Evolutionary conservation across 2,329 filamentous ascomycete species (phyloP).

Genomic region (Trichothecium roseum): DNA sequence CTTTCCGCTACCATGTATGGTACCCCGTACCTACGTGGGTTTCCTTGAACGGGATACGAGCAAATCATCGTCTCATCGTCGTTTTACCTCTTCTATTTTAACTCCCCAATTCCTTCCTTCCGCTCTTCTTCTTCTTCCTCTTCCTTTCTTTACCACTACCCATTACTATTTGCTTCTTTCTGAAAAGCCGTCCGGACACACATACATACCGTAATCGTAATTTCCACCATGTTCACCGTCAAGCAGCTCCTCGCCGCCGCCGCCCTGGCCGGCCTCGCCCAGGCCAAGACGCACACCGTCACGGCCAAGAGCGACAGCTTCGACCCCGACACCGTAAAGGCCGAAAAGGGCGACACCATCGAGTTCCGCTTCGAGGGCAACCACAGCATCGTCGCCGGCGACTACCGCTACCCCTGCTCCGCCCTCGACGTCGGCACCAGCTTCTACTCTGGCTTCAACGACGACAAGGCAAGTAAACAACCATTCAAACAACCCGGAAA

Average conservation of each 20-base stretch:
- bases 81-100: too few species aligned
- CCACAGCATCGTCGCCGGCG: constrained; percentile 26
- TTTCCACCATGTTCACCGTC: constrained; percentile 16
- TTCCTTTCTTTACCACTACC: too few species aligned
- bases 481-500: constrained; percentile 1
- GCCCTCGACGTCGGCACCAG: constrained; percentile 19
- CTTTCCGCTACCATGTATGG: too few species aligned
- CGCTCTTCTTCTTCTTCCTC: too few species aligned
- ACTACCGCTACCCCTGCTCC: constrained; percentile 23
- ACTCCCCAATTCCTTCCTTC: too few species aligned
- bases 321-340: constrained; percentile 19
- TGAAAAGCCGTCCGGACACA: too few species aligned
- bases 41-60: too few species aligned
- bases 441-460: constrained; percentile 25
- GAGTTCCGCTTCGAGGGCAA: constrained; percentile 27
- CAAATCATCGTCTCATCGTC: too few species aligned
- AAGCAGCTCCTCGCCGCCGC: constrained; percentile 13
- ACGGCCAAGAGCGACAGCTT: constrained; percentile 22
- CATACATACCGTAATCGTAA: not conserved
- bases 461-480: constrained; percentile 21
- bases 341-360: constrained; percentile 21
- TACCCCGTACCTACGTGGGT: too few species aligned
- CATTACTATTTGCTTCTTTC: too few species aligned
- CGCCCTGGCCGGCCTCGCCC: constrained; percentile 13
- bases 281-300: constrained; percentile 21